phyloP scores from a whole-genome alignment of 352 stramenopile species.

The Globisporangium cylindrosporum region DNA sequence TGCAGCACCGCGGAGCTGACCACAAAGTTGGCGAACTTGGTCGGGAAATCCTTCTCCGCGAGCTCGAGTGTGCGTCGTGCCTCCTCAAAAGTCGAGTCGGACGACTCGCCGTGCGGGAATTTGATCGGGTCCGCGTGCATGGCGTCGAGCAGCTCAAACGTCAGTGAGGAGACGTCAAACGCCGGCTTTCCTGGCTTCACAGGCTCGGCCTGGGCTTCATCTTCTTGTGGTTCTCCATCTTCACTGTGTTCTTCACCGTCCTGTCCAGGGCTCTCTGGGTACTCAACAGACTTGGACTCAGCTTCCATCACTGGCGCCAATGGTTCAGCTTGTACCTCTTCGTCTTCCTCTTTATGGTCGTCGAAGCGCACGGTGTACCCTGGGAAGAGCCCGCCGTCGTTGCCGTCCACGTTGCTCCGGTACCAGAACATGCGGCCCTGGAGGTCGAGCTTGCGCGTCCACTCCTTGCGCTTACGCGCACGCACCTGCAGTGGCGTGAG shows the following conservation, averaged over 20 bases:
- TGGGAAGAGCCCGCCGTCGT: neutral
- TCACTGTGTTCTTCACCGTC: neutral
- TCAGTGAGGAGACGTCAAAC: neutral
- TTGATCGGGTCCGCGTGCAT: neutral
- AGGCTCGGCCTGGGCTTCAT: neutral
- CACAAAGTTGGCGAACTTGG: conserved; percentile 77
- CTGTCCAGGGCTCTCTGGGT: neutral
- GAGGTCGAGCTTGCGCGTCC: conserved; percentile 51
- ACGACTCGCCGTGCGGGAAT: conserved; percentile 1
- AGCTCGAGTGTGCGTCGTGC: conserved; percentile 33
- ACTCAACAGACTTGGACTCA: neutral
- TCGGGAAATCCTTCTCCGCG: conserved; percentile 54
- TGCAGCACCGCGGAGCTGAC: conserved; percentile 58
- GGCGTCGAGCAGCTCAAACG: neutral
- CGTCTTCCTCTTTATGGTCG: neutral
- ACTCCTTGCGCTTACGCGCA: conserved; percentile 42
- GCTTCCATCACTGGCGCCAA: neutral
- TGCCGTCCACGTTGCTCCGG: conserved; percentile 15
- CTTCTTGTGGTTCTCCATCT: neutral
- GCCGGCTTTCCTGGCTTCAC: neutral
- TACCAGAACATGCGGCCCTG: conserved; percentile 61
- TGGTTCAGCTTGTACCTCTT: neutral
- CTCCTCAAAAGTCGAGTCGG: neutral
- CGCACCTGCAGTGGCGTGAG: neutral
- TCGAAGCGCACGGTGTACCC: conserved; percentile 4